Evolutionary conservation across 1,139 yeast genomes (phyloP).

Genomic region (Citeromyces hawaiiensis): DNA sequence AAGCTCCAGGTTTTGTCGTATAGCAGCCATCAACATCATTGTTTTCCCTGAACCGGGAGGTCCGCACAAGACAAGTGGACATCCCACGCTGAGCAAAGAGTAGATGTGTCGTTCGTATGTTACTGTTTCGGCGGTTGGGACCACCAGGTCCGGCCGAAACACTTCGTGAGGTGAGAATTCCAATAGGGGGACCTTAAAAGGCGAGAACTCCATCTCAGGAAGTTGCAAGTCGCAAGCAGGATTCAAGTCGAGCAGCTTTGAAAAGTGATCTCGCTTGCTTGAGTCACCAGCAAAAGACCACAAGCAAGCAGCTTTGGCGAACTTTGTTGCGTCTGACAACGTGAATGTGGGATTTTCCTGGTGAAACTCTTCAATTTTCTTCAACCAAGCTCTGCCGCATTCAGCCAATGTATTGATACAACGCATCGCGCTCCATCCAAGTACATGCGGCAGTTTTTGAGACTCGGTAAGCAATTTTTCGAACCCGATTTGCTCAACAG

Average conservation of each 20-base stretch:
- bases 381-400: constrained; percentile 17
- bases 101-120: constrained; percentile 53
- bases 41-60: constrained; percentile 99
- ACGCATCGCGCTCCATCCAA: constrained; percentile 31
- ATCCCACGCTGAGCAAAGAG: constrained; percentile 41
- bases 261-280: constrained; percentile 21
- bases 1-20: constrained; percentile 42
- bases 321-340: constrained; percentile 22
- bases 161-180: constrained; percentile 35
- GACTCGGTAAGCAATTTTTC: neutral
- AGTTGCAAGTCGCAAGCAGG: constrained; percentile 38
- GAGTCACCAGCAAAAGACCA: constrained; percentile 72
- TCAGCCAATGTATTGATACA: constrained; percentile 23
- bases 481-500: constrained; percentile 4
- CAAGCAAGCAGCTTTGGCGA: constrained; percentile 28
- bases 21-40: constrained; percentile 68
- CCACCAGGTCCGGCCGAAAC: constrained; percentile 45
- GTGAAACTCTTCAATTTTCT: constrained; percentile 10
- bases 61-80: constrained; percentile 70
- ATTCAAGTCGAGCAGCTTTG: constrained; percentile 20
- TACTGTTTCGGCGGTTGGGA: constrained; percentile 72
- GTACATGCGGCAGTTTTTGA: constrained; percentile 28
- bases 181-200: neutral
- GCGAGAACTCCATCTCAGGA: constrained; percentile 33
- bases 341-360: constrained; percentile 10